A percentile compares a stretch with the other conserved stretches of the same genome.
Evolutionary conservation across 2,329 filamentous ascomycete genomes (phyloP).

Genomic region (Arachnopeziza araneosa): DNA sequence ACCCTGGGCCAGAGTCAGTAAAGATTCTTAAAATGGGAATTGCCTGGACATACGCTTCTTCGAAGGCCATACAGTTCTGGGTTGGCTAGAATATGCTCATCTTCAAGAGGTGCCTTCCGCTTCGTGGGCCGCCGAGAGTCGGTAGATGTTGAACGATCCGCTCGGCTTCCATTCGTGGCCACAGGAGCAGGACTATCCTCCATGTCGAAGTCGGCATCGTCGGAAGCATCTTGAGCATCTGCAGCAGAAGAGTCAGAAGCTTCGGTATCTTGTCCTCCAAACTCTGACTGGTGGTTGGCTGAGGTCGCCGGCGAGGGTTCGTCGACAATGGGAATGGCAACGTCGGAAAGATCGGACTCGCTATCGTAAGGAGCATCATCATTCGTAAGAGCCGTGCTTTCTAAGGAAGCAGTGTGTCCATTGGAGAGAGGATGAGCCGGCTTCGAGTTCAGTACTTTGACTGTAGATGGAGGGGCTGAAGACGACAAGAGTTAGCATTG

Average conservation of each 20-base stretch:
- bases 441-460: constrained; percentile 56
- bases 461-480: constrained; percentile 52
- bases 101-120: constrained; percentile 63
- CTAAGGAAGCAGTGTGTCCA: constrained; percentile 55
- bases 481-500: constrained; percentile 43
- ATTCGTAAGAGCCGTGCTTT: constrained; percentile 36
- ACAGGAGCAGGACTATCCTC: constrained; percentile 50
- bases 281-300: constrained; percentile 32
- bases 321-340: constrained; percentile 50
- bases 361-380: constrained; percentile 47
- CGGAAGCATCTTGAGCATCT: constrained; percentile 48
- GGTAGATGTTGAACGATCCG: constrained; percentile 60
- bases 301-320: constrained; percentile 44
- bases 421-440: constrained; percentile 60
- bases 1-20: constrained; percentile 35
- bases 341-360: constrained; percentile 74
- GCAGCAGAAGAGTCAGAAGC: constrained; percentile 27
- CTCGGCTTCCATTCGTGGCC: constrained; percentile 42
- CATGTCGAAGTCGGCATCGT: constrained; percentile 73
- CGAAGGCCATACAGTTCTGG: constrained; percentile 92
- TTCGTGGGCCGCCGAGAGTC: constrained; percentile 66
- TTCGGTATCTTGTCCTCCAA: constrained; percentile 26
- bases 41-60: constrained; percentile 62
- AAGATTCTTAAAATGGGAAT: constrained; percentile 30
- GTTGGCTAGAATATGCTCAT: constrained; percentile 83